phyloP scores from a whole-genome alignment of 208 protist genomes.

The Spongospora subterranea region DNA sequence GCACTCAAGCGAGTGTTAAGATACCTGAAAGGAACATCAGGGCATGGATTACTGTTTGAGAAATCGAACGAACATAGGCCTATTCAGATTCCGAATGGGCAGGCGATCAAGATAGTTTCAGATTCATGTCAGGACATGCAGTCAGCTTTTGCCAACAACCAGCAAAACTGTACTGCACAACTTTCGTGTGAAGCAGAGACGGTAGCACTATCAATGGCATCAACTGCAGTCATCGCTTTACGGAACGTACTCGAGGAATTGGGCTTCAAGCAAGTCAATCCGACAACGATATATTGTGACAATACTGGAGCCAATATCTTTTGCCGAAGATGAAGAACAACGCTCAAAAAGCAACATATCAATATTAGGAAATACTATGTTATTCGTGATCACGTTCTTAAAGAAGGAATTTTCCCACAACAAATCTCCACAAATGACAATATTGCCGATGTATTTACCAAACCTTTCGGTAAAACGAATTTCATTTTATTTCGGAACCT shows the following conservation, averaged over 20 bases:
- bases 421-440: neutral
- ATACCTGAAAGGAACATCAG: slow-evolving; percentile 4
- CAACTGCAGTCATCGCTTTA: neutral
- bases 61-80: neutral
- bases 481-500: neutral
- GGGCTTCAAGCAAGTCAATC: neutral
- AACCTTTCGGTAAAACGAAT: neutral
- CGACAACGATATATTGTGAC: slow-evolving; percentile 25
- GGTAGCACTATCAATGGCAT: neutral
- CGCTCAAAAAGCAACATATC: neutral
- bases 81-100: slow-evolving; percentile 26
- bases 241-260: slow-evolving; percentile 1
- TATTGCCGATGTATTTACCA: neutral
- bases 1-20: slow-evolving; percentile 23
- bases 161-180: neutral
- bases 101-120: slow-evolving; percentile 9
- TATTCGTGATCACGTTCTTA: neutral
- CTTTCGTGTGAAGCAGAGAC: slow-evolving; percentile 24
- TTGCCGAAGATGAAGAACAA: neutral
- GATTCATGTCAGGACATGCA: neutral
- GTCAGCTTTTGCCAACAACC: neutral
- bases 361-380: neutral
- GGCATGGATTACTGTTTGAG: neutral
- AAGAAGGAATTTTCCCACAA: neutral
- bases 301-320: slow-evolving; percentile 17